These are phyloP conservation scores for Sarocladium strictum DNA, from an alignment of 2,329 filamentous ascomycete genomes.

Conservation along the genomic window DNA sequence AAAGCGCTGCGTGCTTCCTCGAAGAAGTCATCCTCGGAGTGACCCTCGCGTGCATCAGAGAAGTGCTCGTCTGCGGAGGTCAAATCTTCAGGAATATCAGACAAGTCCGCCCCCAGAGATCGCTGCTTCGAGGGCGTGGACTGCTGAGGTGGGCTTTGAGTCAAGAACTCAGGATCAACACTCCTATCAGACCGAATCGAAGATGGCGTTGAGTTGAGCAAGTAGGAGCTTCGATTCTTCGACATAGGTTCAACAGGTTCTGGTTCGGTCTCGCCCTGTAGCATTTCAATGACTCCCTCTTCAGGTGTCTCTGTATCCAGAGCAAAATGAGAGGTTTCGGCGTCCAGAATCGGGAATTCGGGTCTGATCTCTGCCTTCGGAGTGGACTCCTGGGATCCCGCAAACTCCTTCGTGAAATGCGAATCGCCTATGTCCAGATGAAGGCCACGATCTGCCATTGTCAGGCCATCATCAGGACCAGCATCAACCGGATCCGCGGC, in stretches of 20 bases:
- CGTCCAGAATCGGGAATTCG: constrained; percentile 18
- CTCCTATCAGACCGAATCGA: constrained; percentile 23
- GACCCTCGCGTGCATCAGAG: constrained; percentile 26
- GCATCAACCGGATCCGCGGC: constrained; percentile 17
- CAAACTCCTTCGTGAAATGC: constrained; percentile 35
- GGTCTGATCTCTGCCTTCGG: constrained; percentile 52
- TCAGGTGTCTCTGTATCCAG: constrained; percentile 15
- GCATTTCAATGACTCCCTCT: too few species aligned
- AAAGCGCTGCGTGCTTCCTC: constrained; percentile 13
- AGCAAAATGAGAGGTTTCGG: constrained; percentile 9
- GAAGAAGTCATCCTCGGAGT: constrained; percentile 16
- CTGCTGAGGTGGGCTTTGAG: constrained; percentile 18
- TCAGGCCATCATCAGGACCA: background rate
- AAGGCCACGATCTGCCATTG: constrained; percentile 19
- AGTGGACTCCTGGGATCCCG: constrained; percentile 61
- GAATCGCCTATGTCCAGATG: constrained; percentile 33
- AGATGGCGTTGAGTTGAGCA: constrained; percentile 33
- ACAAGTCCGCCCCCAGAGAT: constrained; percentile 11
- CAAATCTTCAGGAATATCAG: constrained; percentile 23
- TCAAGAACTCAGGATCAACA: constrained; percentile 16
- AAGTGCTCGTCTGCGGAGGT: constrained; percentile 30
- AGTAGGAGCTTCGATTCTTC: constrained; percentile 36
- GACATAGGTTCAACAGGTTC: constrained; percentile 33
- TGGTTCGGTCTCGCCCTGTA: constrained; percentile 28
- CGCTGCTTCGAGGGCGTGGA: constrained; percentile 20